Conservation (phyloP, 495 filamentous ascomycete genomes). For the Aspergillus bertholletiae region DNA sequence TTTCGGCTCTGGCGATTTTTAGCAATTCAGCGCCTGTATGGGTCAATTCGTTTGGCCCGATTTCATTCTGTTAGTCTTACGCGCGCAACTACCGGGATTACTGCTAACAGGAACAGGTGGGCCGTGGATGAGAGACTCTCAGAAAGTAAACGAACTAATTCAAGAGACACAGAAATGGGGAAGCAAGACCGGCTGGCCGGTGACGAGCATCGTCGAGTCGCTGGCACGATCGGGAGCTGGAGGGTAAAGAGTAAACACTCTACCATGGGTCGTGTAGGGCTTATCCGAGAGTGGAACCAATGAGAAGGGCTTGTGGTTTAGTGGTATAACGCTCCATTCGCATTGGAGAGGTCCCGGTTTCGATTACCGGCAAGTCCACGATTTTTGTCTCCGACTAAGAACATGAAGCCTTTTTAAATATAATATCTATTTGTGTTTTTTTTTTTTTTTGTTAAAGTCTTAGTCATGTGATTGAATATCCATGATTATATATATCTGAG, state of each 20-base stretch:
- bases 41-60: conserved; percentile 36
- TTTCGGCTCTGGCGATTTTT: conserved; percentile 33
- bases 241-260: background rate
- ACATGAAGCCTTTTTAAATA: too few relatives aligned
- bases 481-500: too few relatives aligned
- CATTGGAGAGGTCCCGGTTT: conserved; percentile 10
- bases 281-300: background rate
- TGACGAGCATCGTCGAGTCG: conserved; percentile 13
- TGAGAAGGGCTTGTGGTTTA: conserved; percentile 8
- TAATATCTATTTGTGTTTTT: too few relatives aligned
- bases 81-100: background rate
- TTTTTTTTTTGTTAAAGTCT: background rate
- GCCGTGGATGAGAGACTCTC: conserved; percentile 16
- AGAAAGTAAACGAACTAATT: conserved; percentile 11
- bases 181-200: conserved; percentile 24
- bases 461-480: too few relatives aligned
- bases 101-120: conserved; percentile 6
- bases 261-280: background rate
- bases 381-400: background rate
- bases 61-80: conserved; percentile 31
- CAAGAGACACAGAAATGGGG: conserved; percentile 8
- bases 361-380: conserved; percentile 7
- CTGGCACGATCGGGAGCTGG: background rate
- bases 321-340: conserved; percentile 9
- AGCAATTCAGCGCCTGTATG: conserved; percentile 29